Conservation (phyloP, 2,329 filamentous ascomycete genomes). For the Alternaria atra region DNA sequence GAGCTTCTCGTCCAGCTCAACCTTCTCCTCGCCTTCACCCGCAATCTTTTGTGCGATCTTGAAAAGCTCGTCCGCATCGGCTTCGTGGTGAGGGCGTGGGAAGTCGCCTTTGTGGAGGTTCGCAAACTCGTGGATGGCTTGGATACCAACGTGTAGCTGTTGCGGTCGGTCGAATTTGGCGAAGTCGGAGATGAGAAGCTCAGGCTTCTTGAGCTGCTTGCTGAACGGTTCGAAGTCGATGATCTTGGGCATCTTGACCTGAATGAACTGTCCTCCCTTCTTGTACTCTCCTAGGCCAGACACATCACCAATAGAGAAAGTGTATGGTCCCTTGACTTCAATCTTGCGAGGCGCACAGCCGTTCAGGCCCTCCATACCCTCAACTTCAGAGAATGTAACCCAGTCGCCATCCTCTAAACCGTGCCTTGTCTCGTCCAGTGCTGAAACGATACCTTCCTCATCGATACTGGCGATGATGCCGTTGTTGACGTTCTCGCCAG, state of each 20-base stretch:
- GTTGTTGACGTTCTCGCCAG: slow-evolving; percentile 84
- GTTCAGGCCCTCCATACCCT: slow-evolving; percentile 92
- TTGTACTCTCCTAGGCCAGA: slow-evolving; percentile 86
- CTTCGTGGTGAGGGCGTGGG: slow-evolving; percentile 83
- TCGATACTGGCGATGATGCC: slow-evolving; percentile 93
- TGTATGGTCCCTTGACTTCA: slow-evolving; percentile 92
- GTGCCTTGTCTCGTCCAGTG: slow-evolving; percentile 92
- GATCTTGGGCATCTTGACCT: slow-evolving; percentile 98
- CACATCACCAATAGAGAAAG: slow-evolving; percentile 95
- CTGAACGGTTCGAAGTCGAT: slow-evolving; percentile 87
- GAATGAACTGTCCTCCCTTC: slow-evolving; percentile 87
- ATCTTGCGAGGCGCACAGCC: slow-evolving; percentile 85
- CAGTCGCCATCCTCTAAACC: slow-evolving; percentile 96
- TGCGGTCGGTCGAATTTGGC: slow-evolving; percentile 96
- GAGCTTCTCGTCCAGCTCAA: slow-evolving; percentile 90
- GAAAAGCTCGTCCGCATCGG: slow-evolving; percentile 81
- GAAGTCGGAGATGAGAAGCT: slow-evolving; percentile 91
- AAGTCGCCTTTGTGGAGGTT: slow-evolving; percentile 75
- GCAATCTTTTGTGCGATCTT: slow-evolving; percentile 79
- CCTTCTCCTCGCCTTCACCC: slow-evolving; percentile 70
- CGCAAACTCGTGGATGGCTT: slow-evolving; percentile 88
- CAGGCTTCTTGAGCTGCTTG: slow-evolving; percentile 82
- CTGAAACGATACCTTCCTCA: slow-evolving; percentile 89
- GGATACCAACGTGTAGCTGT: slow-evolving; percentile 90
- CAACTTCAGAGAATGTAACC: slow-evolving; percentile 91